Percentiles rank a stretch among this genome's conserved stretches.
These are phyloP conservation scores for Agarophyton chilense DNA, from an alignment of 23 red algal genomes.

Conservation along the genomic window DNA sequence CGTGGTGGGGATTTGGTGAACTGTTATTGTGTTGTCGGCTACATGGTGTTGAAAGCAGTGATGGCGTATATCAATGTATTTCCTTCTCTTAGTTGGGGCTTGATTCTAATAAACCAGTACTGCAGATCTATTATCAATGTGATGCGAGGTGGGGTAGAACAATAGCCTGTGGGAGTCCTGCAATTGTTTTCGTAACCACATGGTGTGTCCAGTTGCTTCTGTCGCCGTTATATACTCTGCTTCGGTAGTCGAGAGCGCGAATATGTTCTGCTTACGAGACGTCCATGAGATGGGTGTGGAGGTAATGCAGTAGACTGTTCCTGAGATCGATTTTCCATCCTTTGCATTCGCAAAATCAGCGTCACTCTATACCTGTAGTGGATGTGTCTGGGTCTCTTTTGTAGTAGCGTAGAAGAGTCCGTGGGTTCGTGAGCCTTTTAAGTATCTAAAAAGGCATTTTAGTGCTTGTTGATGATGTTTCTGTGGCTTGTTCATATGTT, in stretches of 20 bases:
- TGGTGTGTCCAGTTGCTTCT: not conserved
- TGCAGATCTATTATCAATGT: not conserved
- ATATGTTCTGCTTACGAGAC: not conserved
- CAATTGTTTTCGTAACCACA: not conserved
- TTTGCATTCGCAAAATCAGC: not conserved
- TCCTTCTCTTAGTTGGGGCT: no score
- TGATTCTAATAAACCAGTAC: not conserved
- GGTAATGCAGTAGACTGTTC: not conserved
- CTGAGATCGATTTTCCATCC: not conserved
- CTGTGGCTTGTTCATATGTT: not conserved
- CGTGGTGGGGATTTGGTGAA: not conserved
- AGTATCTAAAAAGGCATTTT: not conserved
- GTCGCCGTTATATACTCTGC: not conserved
- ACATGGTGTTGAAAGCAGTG: not conserved
- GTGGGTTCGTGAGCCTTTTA: not conserved
- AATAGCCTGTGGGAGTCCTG: not conserved
- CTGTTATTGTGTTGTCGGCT: not conserved
- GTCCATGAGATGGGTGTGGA: not conserved
- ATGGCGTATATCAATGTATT: no score
- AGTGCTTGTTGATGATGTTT: not conserved
- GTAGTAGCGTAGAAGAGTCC: not conserved
- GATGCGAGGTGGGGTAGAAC: not conserved
- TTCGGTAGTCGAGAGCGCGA: not conserved
- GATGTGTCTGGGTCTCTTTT: not conserved
- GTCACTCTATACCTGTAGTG: not conserved